Percentiles rank a stretch among this genome's conserved stretches.
These are phyloP conservation scores for Phlyctochytrium bullatum DNA, from an alignment of 192 early-diverging fungal species.

Conservation along the genomic window DNA sequence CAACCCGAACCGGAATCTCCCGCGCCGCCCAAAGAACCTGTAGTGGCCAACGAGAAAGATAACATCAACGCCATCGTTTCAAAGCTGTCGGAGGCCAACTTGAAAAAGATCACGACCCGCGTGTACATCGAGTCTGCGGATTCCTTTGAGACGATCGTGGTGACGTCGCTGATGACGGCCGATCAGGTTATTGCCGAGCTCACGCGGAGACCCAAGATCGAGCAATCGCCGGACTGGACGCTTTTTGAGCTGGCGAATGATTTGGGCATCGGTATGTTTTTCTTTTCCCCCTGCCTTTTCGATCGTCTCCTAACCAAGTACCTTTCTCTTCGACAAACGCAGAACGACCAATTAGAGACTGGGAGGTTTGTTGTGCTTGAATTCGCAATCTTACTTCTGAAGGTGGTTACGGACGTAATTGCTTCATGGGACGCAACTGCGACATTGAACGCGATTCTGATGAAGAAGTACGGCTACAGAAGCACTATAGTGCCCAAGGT, in stretches of 20 bases:
- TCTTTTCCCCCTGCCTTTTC: neutral
- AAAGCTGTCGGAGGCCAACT: conserved; percentile 1
- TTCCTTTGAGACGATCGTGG: conserved; percentile 73
- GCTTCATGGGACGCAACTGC: conserved; percentile 76
- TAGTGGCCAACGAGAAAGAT: neutral
- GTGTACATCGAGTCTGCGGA: conserved; percentile 82
- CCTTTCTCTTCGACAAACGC: conserved; percentile 17
- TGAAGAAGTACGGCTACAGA: conserved; percentile 71
- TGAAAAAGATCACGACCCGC: conserved; percentile 63
- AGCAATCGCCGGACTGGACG: conserved; percentile 65
- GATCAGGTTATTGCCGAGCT: conserved; percentile 72
- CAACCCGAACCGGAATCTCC: neutral
- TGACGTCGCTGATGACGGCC: conserved; percentile 72
- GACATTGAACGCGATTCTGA: conserved; percentile 69
- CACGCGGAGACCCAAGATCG: conserved; percentile 51
- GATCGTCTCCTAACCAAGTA: neutral
- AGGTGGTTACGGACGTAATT: conserved; percentile 71
- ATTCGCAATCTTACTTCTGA: neutral
- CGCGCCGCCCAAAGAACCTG: neutral
- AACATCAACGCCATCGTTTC: neutral
- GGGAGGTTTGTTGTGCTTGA: conserved; percentile 52
- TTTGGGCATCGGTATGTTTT: conserved; percentile 62
- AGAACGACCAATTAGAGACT: conserved; percentile 87
- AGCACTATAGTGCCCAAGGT: conserved; percentile 61
- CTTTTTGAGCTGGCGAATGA: conserved; percentile 90